Evolutionary conservation across 192 early-diverging fungal genomes (phyloP).

Genomic region (Coemansia umbellata): DNA sequence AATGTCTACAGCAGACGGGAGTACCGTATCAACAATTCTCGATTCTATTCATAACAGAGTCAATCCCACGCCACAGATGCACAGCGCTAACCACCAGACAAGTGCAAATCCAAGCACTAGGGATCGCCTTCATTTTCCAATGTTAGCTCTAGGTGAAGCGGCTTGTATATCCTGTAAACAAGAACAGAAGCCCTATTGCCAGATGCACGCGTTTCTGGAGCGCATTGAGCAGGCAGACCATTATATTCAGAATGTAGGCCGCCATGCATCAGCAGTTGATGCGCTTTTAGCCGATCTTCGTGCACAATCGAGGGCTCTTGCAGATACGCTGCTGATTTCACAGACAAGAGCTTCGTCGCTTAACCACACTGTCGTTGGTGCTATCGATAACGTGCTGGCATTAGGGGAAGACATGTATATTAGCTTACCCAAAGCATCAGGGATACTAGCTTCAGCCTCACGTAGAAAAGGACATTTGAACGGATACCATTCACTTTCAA

Average conservation of each 20-base stretch:
- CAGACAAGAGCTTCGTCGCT: constrained; percentile 16
- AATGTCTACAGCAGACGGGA: constrained; percentile 5
- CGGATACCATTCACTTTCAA: too few species aligned
- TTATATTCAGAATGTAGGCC: constrained; percentile 16
- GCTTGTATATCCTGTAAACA: constrained; percentile 1
- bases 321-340: constrained; percentile 16
- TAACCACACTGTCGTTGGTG: constrained; percentile 6
- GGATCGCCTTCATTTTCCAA: neutral
- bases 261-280: constrained; percentile 17
- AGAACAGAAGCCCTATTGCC: constrained; percentile 5
- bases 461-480: too few species aligned
- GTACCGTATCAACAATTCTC: constrained; percentile 1
- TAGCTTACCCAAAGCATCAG: too few species aligned
- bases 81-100: neutral
- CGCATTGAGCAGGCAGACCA: constrained; percentile 31
- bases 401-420: too few species aligned
- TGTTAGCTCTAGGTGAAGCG: neutral
- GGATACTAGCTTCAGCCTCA: too few species aligned
- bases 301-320: constrained; percentile 18
- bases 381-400: constrained; percentile 8
- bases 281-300: constrained; percentile 23
- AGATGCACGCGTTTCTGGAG: constrained; percentile 15
- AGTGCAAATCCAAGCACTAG: neutral
- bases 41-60: neutral
- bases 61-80: neutral